Conservation (phyloP, 768 basidiomycete species). For the Kwoniella newhampshirensis region DNA sequence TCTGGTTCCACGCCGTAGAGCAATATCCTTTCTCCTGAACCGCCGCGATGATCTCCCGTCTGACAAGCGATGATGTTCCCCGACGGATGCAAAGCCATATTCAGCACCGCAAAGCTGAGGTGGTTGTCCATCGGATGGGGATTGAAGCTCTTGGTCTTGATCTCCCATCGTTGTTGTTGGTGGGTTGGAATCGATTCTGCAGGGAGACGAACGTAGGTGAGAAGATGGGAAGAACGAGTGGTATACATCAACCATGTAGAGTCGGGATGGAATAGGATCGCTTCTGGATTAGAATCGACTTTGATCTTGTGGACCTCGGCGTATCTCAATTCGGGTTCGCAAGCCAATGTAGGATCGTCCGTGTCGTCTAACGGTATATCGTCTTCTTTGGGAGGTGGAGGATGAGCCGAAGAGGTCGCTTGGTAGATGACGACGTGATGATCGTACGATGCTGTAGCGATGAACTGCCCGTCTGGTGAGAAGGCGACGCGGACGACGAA, state of each 20-base stretch:
- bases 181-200: neutral
- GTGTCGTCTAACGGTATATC: constrained; percentile 37
- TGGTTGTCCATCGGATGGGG: constrained; percentile 50
- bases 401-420: constrained; percentile 5
- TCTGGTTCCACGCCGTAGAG: constrained; percentile 46
- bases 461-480: constrained; percentile 39
- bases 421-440: constrained; percentile 42
- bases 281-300: constrained; percentile 46
- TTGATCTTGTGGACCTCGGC: constrained; percentile 31
- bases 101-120: constrained; percentile 48
- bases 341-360: constrained; percentile 40
- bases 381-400: constrained; percentile 18
- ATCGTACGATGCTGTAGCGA: constrained; percentile 51
- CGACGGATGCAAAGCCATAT: constrained; percentile 46
- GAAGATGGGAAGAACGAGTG: constrained; percentile 32
- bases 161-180: constrained; percentile 14
- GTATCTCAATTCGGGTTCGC: constrained; percentile 41
- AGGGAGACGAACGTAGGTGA: constrained; percentile 34
- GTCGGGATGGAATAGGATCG: constrained; percentile 42
- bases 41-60: constrained; percentile 50
- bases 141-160: constrained; percentile 46
- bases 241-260: constrained; percentile 45
- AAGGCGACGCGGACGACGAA: constrained; percentile 46
- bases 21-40: constrained; percentile 46
- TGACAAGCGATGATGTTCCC: constrained; percentile 49